These are phyloP conservation scores for peach (Prunus persica) DNA, from an alignment of 306 rosid genomes.

Conservation along the genomic window DNA sequence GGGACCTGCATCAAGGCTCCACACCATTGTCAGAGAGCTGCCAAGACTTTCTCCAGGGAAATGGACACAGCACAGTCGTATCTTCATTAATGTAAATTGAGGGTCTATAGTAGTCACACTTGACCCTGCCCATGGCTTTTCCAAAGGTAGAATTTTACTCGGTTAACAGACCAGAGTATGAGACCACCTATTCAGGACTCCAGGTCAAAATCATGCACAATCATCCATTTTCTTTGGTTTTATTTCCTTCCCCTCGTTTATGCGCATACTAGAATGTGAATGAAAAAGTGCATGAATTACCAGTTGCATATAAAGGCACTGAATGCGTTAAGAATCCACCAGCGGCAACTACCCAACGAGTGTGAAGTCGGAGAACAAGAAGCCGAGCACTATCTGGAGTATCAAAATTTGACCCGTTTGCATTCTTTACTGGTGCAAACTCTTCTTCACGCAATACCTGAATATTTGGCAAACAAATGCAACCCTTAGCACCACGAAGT, in stretches of 20 bases:
- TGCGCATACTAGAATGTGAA: background rate
- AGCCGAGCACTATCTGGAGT: conserved; percentile 95
- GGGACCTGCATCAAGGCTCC: too few relatives aligned
- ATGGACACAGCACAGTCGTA: background rate
- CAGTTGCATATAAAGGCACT: conserved; percentile 91
- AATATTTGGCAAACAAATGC: conserved; percentile 25
- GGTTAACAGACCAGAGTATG: too few relatives aligned
- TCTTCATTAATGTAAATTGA: background rate
- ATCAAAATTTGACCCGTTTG: conserved; percentile 82
- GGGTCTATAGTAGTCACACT: background rate
- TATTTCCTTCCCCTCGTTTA: background rate
- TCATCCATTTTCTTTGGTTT: background rate
- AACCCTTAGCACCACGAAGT: conserved; percentile 6
- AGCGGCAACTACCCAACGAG: conserved; percentile 97
- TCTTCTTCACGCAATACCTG: conserved; percentile 92
- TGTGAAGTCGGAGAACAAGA: conserved; percentile 94
- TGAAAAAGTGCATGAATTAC: conserved; percentile 30
- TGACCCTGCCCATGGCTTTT: background rate
- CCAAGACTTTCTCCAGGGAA: background rate
- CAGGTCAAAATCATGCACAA: too few relatives aligned
- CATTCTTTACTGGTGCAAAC: conserved; percentile 97
- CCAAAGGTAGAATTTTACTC: background rate
- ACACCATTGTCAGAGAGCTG: too few relatives aligned
- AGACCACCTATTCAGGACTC: too few relatives aligned
- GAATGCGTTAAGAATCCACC: conserved; percentile 99